Conservation (phyloP, 345 rosid genomes). For the Populus pruinosa region DNA sequence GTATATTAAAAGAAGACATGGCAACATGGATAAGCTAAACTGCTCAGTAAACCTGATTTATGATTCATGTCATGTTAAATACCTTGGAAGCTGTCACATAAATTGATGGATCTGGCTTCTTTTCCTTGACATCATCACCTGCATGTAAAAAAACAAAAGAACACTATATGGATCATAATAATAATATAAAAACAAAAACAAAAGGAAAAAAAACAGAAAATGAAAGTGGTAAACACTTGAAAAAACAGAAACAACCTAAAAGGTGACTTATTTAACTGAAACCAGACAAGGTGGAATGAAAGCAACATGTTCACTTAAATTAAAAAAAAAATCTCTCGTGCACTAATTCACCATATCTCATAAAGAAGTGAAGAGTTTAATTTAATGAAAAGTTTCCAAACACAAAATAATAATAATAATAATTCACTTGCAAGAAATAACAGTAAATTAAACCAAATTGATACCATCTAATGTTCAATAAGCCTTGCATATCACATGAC, state of each 20-base stretch:
- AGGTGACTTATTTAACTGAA: background rate
- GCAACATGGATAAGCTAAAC: background rate
- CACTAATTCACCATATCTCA: background rate
- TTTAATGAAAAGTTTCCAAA: background rate
- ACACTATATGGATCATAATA: background rate
- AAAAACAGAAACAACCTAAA: background rate
- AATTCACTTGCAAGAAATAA: background rate
- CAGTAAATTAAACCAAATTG: background rate
- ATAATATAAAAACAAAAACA: background rate
- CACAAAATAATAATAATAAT: background rate
- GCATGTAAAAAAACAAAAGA: background rate
- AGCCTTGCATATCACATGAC: background rate
- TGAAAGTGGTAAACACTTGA: background rate
- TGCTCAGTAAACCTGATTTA: background rate
- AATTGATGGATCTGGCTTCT: conserved; percentile 89
- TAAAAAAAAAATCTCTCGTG: background rate
- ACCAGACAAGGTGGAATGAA: background rate
- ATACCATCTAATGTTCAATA: background rate
- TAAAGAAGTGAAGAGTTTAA: background rate
- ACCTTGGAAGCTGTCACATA: conserved; percentile 81
- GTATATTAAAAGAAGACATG: background rate
- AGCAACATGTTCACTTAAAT: no score
- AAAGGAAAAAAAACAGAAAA: background rate
- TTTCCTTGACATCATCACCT: conserved; percentile 98
- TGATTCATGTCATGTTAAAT: background rate